Evolutionary conservation across 768 basidiomycete species (phyloP).

Genomic region (Megacollybia marginata): DNA sequence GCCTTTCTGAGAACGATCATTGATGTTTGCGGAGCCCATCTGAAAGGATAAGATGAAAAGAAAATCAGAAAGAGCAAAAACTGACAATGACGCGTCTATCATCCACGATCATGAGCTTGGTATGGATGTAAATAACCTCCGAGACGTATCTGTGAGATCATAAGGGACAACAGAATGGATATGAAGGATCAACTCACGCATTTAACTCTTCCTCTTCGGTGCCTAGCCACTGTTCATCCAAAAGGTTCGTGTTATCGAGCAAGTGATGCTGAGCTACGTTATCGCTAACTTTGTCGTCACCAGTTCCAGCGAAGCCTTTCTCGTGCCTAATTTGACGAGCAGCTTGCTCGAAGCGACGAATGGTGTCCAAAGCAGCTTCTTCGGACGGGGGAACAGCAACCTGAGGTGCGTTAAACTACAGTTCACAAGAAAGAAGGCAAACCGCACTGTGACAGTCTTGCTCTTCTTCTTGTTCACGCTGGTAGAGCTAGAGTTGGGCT

Average conservation of each 20-base stretch:
- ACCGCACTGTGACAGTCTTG: slow-evolving; percentile 53
- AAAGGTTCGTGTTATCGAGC: slow-evolving; percentile 48
- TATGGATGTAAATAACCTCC: slow-evolving; percentile 79
- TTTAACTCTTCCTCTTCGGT: slow-evolving; percentile 75
- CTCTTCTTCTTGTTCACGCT: slow-evolving; percentile 16
- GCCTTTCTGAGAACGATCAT: slow-evolving; percentile 84
- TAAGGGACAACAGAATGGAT: slow-evolving; percentile 4
- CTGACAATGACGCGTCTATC: slow-evolving; percentile 83
- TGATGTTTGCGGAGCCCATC: slow-evolving; percentile 94
- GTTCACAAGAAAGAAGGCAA: too few species aligned
- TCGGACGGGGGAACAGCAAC: slow-evolving; percentile 47
- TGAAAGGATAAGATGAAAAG: slow-evolving; percentile 16
- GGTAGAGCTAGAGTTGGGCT: too few species aligned
- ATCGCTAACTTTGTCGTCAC: slow-evolving; percentile 61
- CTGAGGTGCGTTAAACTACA: too few species aligned
- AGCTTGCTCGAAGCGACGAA: slow-evolving; percentile 65
- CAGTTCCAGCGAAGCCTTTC: slow-evolving; percentile 4
- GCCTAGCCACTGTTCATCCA: slow-evolving; percentile 83
- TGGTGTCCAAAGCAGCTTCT: slow-evolving; percentile 60
- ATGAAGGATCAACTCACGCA: slow-evolving; percentile 42
- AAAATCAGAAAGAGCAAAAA: slow-evolving; percentile 4
- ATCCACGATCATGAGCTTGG: slow-evolving; percentile 92
- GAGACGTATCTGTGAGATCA: slow-evolving; percentile 58
- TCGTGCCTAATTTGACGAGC: slow-evolving; percentile 37
- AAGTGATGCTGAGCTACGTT: slow-evolving; percentile 79